Percentiles rank a stretch among this genome's conserved stretches.
These are phyloP conservation scores for Tylopilus sp. DNA, from an alignment of 768 basidiomycete genomes.

Conservation along the genomic window DNA sequence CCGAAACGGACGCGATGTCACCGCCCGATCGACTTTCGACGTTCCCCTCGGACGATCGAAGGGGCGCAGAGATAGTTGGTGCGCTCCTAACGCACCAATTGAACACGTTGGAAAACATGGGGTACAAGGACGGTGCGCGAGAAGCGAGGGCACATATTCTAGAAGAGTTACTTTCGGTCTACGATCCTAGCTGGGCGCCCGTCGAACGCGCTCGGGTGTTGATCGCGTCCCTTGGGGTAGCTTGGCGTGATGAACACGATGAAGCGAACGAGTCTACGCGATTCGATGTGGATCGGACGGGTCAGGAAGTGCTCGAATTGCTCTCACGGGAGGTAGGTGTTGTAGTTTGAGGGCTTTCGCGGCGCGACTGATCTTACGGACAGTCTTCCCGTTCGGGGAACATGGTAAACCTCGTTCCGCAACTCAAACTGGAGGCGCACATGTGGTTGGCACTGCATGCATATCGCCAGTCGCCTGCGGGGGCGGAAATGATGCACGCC, in stretches of 20 bases:
- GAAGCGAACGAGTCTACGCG: constrained; percentile 21
- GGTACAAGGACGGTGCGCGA: constrained; percentile 56
- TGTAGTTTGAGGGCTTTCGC: background rate
- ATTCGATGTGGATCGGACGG: constrained; percentile 35
- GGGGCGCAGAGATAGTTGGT: constrained; percentile 38
- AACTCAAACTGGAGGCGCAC: constrained; percentile 54
- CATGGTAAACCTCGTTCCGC: constrained; percentile 31
- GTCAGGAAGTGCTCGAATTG: constrained; percentile 40
- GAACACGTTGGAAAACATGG: constrained; percentile 47
- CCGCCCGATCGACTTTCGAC: constrained; percentile 6
- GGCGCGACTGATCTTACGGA: background rate
- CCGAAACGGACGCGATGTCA: background rate
- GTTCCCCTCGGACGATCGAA: constrained; percentile 12
- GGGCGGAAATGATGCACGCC: constrained; percentile 37
- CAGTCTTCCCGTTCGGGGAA: constrained; percentile 32
- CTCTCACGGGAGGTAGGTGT: constrained; percentile 41
- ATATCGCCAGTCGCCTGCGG: constrained; percentile 49
- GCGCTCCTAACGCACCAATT: constrained; percentile 62
- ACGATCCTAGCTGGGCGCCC: constrained; percentile 46
- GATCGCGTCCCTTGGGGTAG: constrained; percentile 50
- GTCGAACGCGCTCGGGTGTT: constrained; percentile 57
- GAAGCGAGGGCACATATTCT: constrained; percentile 42
- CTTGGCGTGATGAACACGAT: constrained; percentile 23
- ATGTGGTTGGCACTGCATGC: constrained; percentile 71
- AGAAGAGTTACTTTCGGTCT: constrained; percentile 47